Base-by-base conservation (phyloP, 1,284 basidiomycete genomes). In the Fomitopsis betulina region DNA sequence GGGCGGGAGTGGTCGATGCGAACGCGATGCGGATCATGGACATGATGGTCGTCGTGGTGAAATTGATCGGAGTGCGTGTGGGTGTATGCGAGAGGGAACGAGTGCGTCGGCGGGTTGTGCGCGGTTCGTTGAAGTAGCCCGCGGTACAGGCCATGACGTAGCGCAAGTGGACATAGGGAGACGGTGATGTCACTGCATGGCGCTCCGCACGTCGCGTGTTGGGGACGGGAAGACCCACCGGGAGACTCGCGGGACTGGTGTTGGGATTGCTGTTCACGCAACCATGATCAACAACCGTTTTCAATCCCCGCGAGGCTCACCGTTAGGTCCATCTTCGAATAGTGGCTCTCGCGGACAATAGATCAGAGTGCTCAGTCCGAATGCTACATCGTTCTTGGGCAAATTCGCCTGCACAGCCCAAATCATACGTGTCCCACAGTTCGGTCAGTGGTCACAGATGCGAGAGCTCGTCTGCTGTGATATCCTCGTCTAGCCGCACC, bases 11-110 rank as follows among this genome's bases (percentile, higher is more conserved):
- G 43, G 61, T 45, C 25, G 58, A 58, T 33, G 62, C 57, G 55
- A 67, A 50, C 38, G 64, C 64, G 42, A 60, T 61, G 54, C 67
- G 68, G 53, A 68, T 43, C 63, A 70, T 66, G 43, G 63, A 66
- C 66, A 66, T 67, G 53, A 27, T 62, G 49, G 53, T 53, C 15
- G 53, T 39, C 38, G 55, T 52, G 8, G 42, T 47, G 43, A 45
- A 43, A 27, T 37, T 38, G 2, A 27, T 52, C 7, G 2, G 37
- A 42, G 37, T 53, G 37, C n/a, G n/a, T 6, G 19, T 27, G 23
- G 12, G 27, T 56, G 32, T 52, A 15, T 30, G 43, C n/a, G 30
- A 1, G 19, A 25, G 52, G 21, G 51, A 33, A 42, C 7, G 47
- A 27, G 47, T 39, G 39, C 8, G 23, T 37, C 21, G 15, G 15